phyloP scores from a whole-genome alignment of 2,329 filamentous ascomycete genomes.

The Epichloe uncinata region DNA sequence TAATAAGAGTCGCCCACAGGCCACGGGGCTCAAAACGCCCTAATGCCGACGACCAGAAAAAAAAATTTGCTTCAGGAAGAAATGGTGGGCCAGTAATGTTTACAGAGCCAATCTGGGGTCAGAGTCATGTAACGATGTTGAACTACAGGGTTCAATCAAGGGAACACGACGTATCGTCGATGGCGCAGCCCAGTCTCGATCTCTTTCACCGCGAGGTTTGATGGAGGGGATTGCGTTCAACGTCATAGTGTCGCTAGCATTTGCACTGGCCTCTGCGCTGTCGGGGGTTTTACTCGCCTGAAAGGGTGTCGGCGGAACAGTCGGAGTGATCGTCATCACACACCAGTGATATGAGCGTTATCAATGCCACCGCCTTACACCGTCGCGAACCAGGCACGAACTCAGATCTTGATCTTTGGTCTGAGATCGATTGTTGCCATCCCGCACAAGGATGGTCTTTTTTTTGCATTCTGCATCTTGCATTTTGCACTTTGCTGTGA shows the following conservation, averaged over 20 bases:
- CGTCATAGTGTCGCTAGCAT: constrained; percentile 1
- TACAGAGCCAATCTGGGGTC: not conserved
- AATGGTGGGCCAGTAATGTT: not conserved
- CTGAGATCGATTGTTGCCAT: not conserved
- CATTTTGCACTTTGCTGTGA: not conserved
- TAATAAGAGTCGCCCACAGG: no score
- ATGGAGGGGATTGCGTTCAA: not conserved
- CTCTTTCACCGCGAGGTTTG: not conserved
- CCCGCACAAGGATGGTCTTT: not conserved
- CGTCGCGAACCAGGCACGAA: not conserved
- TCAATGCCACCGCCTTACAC: not conserved
- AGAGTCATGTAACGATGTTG: constrained; percentile 6
- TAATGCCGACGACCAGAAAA: no score
- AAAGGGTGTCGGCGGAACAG: constrained; percentile 2
- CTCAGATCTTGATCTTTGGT: constrained; percentile 2
- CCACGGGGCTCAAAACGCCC: no score
- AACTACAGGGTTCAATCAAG: constrained; percentile 1
- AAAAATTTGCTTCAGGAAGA: not conserved
- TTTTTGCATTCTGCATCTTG: not conserved
- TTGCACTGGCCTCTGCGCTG: not conserved
- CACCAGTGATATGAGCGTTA: not conserved
- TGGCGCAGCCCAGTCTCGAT: constrained; percentile 6
- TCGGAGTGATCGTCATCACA: constrained; percentile 6
- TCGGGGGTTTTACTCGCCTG: not conserved
- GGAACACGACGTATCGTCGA: constrained; percentile 7